Conservation (phyloP, 768 basidiomycete species). For the Tulasnella sp. region DNA sequence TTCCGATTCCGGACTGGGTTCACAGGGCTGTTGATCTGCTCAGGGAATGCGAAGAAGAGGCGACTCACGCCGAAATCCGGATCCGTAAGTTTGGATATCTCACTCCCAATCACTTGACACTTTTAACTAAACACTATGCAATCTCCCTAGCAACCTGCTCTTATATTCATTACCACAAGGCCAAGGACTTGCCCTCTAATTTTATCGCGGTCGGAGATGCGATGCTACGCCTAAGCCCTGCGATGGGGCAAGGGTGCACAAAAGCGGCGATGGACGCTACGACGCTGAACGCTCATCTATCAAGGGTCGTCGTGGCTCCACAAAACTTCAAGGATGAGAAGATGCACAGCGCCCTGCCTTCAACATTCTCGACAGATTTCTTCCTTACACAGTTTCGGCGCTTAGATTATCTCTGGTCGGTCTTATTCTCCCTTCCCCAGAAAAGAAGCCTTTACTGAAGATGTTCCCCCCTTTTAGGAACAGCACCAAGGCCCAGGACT, state of each 20-base stretch:
- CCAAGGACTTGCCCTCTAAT: slow-evolving; percentile 6
- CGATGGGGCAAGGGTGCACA: slow-evolving; percentile 6
- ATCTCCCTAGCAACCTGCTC: background rate
- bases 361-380: background rate
- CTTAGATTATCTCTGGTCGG: slow-evolving; percentile 1
- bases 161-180: slow-evolving; percentile 4
- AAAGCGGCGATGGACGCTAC: slow-evolving; percentile 5
- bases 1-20: slow-evolving; percentile 18
- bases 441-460: too few relatives aligned
- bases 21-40: slow-evolving; percentile 18
- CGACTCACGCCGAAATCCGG: slow-evolving; percentile 1
- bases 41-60: slow-evolving; percentile 7
- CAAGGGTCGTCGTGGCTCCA: background rate
- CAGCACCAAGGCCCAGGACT: background rate
- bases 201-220: slow-evolving; percentile 10
- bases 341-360: background rate
- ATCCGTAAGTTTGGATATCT: slow-evolving; percentile 5
- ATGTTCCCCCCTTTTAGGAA: background rate
- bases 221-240: slow-evolving; percentile 6
- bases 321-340: background rate
- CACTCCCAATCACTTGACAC: background rate
- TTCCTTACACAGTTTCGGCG: background rate
- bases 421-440: background rate
- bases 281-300: background rate
- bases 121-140: background rate